Base-by-base conservation (phyloP, 2,329 filamentous ascomycete species). In the Mariannaea sp. region DNA sequence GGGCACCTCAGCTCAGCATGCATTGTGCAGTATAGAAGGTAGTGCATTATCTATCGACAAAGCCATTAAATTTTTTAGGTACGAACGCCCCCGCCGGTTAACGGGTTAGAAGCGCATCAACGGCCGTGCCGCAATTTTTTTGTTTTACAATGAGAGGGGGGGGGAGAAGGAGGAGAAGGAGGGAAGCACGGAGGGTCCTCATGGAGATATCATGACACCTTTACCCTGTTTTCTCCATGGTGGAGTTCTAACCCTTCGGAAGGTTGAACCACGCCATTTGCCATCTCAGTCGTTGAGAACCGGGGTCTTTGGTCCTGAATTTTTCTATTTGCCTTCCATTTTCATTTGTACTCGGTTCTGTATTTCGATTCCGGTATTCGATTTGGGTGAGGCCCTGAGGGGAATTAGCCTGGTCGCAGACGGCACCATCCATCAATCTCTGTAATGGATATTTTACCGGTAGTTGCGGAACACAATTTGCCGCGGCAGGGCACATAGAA, bases 371-470 rank as follows among this genome's bases (percentile, higher is more conserved):
- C n/a, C n/a, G n/a, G n/a, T n/a, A 24, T 24, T 24, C 22, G 22
- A 24, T 24, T 5, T 5, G 8, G 8, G 22, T 5, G 22, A 24
- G 22, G 22, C 5, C 22, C 5, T 24, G 8, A 5, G 27, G 20
- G 51, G 35, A 43, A 39, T 14, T 55, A 39, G 54, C 47, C 26
- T 41, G 30, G 45, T 20, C 39, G 36, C 33, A 39, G 36, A 53
- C 27, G 30, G 53, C 61, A 45, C 61, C 52, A 53, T 60, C 54
- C 43, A 33, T 47, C 42, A 57, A 61, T 53, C 45, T 46, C 56
- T 49, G 33, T 46, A 50, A 53, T 55, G 55, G 62, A n/a, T n/a
- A n/a, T n/a, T 53, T 62, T 56, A 49, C 57, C 55, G n/a, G n/a
- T n/a, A n/a, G n/a, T n/a, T n/a, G n/a, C n/a, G n/a, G n/a, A n/a